Percentiles rank a stretch among this genome's conserved stretches.
Evolutionary conservation across 768 basidiomycete genomes (phyloP).

Genomic region (Mrakia gelida): DNA sequence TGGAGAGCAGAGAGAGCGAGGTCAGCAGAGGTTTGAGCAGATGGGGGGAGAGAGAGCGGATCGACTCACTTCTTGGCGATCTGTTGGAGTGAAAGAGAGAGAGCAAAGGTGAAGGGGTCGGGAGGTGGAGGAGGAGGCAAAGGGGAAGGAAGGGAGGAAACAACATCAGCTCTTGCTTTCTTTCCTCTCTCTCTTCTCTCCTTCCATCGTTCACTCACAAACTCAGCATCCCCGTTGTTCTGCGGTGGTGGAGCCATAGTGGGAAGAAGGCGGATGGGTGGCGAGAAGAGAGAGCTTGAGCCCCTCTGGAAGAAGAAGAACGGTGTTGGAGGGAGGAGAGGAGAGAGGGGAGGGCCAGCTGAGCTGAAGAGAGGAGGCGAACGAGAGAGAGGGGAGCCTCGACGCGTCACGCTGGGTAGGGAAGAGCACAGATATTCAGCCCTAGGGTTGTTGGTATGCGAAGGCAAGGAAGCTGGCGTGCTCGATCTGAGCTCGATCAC

Average conservation of each 20-base stretch:
- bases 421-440: no score
- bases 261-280: no score
- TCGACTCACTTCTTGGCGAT: slow-evolving; percentile 30
- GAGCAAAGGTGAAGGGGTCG: background rate
- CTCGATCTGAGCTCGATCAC: no score
- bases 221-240: slow-evolving; percentile 29
- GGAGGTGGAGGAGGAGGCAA: background rate
- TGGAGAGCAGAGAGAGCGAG: background rate
- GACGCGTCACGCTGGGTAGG: no score
- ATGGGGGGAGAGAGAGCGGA: background rate
- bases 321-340: background rate
- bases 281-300: background rate
- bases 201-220: slow-evolving; percentile 4
- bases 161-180: background rate
- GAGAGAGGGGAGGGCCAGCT: background rate
- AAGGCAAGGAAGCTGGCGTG: no score
- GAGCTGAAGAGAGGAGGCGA: background rate
- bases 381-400: background rate
- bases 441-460: no score
- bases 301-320: background rate
- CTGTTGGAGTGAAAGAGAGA: background rate
- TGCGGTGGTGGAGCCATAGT: slow-evolving; percentile 8
- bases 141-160: background rate
- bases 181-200: no score
- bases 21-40: background rate